Conservation (phyloP, 1,139 yeast genomes). For the Nadsonia starkeyi-henricii region DNA sequence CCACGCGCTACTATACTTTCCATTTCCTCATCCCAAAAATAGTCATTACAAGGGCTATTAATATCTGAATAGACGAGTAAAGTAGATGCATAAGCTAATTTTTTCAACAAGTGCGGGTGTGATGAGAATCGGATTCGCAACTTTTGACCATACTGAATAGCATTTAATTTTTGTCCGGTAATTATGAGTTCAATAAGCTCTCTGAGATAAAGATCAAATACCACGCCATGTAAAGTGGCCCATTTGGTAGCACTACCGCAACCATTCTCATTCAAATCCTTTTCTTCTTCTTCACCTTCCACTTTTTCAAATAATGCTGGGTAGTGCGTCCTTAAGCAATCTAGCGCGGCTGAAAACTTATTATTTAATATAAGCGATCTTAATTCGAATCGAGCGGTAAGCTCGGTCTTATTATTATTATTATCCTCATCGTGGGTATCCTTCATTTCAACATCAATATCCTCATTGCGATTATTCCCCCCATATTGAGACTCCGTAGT, state of each 20-base stretch:
- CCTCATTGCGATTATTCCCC: background rate
- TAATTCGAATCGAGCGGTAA: slow-evolving; percentile 37
- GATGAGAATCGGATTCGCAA: slow-evolving; percentile 15
- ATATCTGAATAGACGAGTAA: background rate
- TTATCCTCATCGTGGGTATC: slow-evolving; percentile 12
- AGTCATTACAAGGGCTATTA: background rate
- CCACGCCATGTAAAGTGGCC: slow-evolving; percentile 20
- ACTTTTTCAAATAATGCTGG: slow-evolving; percentile 29
- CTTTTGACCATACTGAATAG: slow-evolving; percentile 34
- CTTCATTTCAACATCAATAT: slow-evolving; percentile 5
- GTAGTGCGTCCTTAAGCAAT: slow-evolving; percentile 31
- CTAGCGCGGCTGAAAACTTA: slow-evolving; percentile 35
- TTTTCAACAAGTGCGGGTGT: background rate
- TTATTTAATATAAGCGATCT: slow-evolving; percentile 33
- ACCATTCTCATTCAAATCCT: slow-evolving; percentile 15
- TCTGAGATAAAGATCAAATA: slow-evolving; percentile 42
- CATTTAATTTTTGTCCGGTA: slow-evolving; percentile 21
- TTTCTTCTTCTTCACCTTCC: too few relatives aligned
- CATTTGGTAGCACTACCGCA: background rate
- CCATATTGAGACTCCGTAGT: slow-evolving; percentile 1
- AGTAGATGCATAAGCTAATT: background rate
- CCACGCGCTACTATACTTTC: background rate
- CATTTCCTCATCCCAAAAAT: background rate
- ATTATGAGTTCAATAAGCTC: slow-evolving; percentile 34
- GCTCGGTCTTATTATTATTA: slow-evolving; percentile 22